These are phyloP conservation scores for Coniella vitis DNA, from an alignment of 2,329 filamentous ascomycete genomes.

Conservation along the genomic window DNA sequence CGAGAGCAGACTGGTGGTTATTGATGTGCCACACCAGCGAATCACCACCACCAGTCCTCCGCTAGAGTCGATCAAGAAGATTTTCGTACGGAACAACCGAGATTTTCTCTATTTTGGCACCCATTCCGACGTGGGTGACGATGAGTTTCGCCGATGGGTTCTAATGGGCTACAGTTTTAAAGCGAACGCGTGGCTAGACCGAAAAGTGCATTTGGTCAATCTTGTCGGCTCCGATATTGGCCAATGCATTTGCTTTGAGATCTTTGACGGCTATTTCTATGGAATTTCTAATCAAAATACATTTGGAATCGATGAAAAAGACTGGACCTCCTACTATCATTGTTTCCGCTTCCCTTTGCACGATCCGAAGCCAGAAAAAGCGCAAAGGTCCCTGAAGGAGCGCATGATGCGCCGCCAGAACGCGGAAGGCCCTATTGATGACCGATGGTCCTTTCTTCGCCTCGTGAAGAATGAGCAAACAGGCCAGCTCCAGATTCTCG, in stretches of 20 bases:
- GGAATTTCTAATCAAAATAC: conserved; percentile 60
- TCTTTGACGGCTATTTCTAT: conserved; percentile 61
- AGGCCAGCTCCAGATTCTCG: conserved; percentile 53
- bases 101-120: conserved; percentile 61
- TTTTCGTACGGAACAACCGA: conserved; percentile 62
- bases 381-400: conserved; percentile 37
- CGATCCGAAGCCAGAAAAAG: conserved; percentile 29
- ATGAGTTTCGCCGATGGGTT: conserved; percentile 57
- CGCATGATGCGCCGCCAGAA: conserved; percentile 60
- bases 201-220: conserved; percentile 46
- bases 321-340: conserved; percentile 64
- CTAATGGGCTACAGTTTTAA: conserved; percentile 47
- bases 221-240: conserved; percentile 60
- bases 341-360: conserved; percentile 56
- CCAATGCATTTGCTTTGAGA: conserved; percentile 63
- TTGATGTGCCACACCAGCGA: conserved; percentile 33
- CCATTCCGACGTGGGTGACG: conserved; percentile 44
- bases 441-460: conserved; percentile 63
- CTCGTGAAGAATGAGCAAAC: conserved; percentile 54
- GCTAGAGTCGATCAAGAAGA: conserved; percentile 41
- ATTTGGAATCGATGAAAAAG: conserved; percentile 54
- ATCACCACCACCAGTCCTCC: conserved; percentile 32
- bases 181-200: conserved; percentile 31
- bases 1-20: conserved; percentile 47
- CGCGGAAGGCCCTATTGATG: conserved; percentile 63